A percentile compares a stretch with the other conserved stretches of the same genome.
Conservation (phyloP, 2,329 filamentous ascomycete species). For the Claviceps pazoutovae region DNA sequence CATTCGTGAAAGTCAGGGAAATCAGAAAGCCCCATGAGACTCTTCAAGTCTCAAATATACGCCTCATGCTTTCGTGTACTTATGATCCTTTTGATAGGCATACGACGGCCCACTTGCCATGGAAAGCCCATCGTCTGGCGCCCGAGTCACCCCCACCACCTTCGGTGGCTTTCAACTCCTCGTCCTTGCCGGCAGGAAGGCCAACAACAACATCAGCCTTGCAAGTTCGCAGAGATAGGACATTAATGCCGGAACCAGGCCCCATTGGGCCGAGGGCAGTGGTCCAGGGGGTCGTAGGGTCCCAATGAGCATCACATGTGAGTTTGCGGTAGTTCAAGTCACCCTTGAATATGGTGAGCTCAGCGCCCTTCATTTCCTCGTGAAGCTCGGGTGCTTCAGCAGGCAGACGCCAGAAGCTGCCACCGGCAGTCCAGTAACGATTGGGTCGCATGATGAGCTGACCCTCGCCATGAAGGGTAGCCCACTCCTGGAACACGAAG, state of each 20-base stretch:
- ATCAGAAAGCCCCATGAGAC: background rate
- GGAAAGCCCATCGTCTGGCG: slow-evolving; percentile 83
- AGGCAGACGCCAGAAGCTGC: slow-evolving; percentile 81
- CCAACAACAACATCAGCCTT: slow-evolving; percentile 95
- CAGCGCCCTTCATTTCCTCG: slow-evolving; percentile 66
- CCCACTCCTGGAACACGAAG: slow-evolving; percentile 77
- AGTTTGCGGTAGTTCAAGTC: slow-evolving; percentile 95
- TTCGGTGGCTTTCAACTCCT: slow-evolving; percentile 55
- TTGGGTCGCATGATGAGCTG: slow-evolving; percentile 74
- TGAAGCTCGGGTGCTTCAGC: slow-evolving; percentile 50
- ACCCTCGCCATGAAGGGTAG: slow-evolving; percentile 64
- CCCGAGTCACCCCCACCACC: slow-evolving; percentile 57
- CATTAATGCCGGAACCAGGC: slow-evolving; percentile 64
- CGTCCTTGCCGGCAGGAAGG: slow-evolving; percentile 67
- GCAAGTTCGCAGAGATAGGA: slow-evolving; percentile 80
- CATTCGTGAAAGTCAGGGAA: slow-evolving; percentile 1
- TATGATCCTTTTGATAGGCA: slow-evolving; percentile 28
- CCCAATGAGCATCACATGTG: slow-evolving; percentile 70
- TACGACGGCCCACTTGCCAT: slow-evolving; percentile 91
- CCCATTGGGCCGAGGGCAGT: slow-evolving; percentile 79
- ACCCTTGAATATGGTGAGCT: slow-evolving; percentile 92
- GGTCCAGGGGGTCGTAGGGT: slow-evolving; percentile 72
- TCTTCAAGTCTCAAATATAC: background rate
- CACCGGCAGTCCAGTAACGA: slow-evolving; percentile 77
- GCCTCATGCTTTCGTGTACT: background rate